These are phyloP conservation scores for Auriscalpium orientale DNA, from an alignment of 768 basidiomycete genomes.

Conservation along the genomic window DNA sequence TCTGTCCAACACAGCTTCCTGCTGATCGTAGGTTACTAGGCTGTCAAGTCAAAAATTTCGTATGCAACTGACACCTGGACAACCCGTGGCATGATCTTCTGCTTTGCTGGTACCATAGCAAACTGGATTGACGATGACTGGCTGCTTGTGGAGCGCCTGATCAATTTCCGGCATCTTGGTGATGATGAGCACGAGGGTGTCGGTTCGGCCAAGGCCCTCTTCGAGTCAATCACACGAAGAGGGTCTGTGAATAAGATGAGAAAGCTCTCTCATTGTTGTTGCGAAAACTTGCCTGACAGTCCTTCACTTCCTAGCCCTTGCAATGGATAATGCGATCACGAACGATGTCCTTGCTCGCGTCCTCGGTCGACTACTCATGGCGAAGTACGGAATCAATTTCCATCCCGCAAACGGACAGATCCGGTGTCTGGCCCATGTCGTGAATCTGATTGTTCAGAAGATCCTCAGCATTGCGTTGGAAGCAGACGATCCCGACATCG, in stretches of 20 bases:
- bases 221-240: slow-evolving; percentile 14
- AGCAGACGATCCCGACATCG: not conserved
- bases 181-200: slow-evolving; percentile 22
- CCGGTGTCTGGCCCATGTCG: slow-evolving; percentile 27
- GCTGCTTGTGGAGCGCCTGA: slow-evolving; percentile 11
- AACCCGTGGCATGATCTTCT: slow-evolving; percentile 14
- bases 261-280: slow-evolving; percentile 6
- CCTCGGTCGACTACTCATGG: slow-evolving; percentile 22
- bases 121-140: slow-evolving; percentile 17
- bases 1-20: not conserved
- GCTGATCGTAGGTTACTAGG: no score
- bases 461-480: slow-evolving; percentile 16
- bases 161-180: slow-evolving; percentile 13
- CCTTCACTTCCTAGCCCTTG: slow-evolving; percentile 17
- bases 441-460: slow-evolving; percentile 31
- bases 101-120: slow-evolving; percentile 13
- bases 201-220: slow-evolving; percentile 24
- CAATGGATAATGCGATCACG: slow-evolving; percentile 27
- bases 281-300: slow-evolving; percentile 4
- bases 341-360: slow-evolving; percentile 27
- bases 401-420: slow-evolving; percentile 24
- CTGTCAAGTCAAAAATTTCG: not conserved
- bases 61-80: slow-evolving; percentile 13
- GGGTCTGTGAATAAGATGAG: slow-evolving; percentile 30
- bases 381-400: slow-evolving; percentile 16